These are phyloP conservation scores for Ustilago loliicola DNA, from an alignment of 1,284 basidiomycete species.

Conservation along the genomic window DNA sequence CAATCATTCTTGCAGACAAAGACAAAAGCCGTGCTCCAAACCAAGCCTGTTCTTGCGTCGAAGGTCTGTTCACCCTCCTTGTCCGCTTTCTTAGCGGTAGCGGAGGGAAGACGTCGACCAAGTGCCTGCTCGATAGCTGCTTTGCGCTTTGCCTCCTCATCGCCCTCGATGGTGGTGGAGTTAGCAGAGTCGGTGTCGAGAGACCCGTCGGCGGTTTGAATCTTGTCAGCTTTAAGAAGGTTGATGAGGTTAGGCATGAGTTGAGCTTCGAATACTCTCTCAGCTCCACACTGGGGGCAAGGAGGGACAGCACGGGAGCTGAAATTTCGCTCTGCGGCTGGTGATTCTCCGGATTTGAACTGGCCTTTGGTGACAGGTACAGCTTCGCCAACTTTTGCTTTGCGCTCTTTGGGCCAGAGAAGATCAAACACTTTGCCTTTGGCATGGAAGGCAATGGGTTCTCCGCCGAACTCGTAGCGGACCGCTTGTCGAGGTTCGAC, in stretches of 20 bases:
- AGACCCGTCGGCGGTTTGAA: constrained; percentile 37
- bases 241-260: constrained; percentile 70
- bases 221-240: constrained; percentile 47
- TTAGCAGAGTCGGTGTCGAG: constrained; percentile 3
- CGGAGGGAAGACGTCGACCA: constrained; percentile 45
- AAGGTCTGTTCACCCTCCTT: constrained; percentile 11
- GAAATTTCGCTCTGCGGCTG: constrained; percentile 5
- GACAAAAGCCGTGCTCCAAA: constrained; percentile 66
- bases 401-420: constrained; percentile 56
- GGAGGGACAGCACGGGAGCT: constrained; percentile 43
- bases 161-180: background rate
- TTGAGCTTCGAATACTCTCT: constrained; percentile 67
- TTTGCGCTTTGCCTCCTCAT: constrained; percentile 42
- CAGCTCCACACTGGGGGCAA: constrained; percentile 57
- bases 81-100: background rate
- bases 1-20: constrained; percentile 65
- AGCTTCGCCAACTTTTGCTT: constrained; percentile 13
- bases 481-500: constrained; percentile 64
- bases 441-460: constrained; percentile 62
- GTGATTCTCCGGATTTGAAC: constrained; percentile 13
- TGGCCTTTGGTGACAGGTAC: constrained; percentile 35
- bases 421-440: constrained; percentile 53
- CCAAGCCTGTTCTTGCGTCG: constrained; percentile 54
- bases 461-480: constrained; percentile 65
- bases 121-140: constrained; percentile 60